Conservation (phyloP, 2,329 filamentous ascomycete genomes). For the Epichloe hybrida region DNA sequence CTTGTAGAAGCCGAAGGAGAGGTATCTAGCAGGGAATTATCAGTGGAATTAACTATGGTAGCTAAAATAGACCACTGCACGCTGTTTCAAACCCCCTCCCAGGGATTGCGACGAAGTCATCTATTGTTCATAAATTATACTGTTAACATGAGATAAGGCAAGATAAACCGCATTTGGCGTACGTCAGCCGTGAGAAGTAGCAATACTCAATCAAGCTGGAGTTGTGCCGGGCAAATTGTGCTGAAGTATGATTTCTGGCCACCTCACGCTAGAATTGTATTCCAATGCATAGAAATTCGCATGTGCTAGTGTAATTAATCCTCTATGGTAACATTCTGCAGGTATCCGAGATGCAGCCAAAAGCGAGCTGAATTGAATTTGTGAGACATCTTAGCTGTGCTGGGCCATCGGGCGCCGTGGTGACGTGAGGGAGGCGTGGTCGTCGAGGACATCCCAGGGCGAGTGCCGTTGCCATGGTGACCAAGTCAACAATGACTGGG, state of each 20-base stretch:
- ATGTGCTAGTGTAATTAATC: neutral
- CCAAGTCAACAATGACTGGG: conserved; percentile 17
- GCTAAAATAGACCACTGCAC: neutral
- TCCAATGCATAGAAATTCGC: neutral
- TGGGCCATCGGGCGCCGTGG: conserved; percentile 7
- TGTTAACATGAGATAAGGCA: neutral
- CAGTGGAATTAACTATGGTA: neutral
- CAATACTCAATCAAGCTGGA: too few species aligned
- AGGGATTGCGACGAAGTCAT: neutral
- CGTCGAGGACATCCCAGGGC: neutral
- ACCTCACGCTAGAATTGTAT: neutral
- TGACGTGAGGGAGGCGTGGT: conserved; percentile 7
- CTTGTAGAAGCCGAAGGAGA: neutral
- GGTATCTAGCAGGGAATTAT: neutral
- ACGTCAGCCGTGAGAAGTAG: too few species aligned
- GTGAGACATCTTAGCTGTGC: conserved; percentile 4
- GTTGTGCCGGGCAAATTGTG: neutral
- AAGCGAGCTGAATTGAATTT: neutral
- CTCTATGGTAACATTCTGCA: neutral
- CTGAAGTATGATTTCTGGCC: neutral
- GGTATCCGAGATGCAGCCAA: neutral
- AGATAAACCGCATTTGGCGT: neutral
- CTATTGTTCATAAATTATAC: neutral
- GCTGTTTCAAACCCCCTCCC: neutral
- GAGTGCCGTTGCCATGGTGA: conserved; percentile 19